A percentile compares a stretch with the other conserved stretches of the same genome.
Evolutionary conservation across 352 stramenopile species (phyloP).

Genomic region (Phytophthora fragariaefolia): DNA sequence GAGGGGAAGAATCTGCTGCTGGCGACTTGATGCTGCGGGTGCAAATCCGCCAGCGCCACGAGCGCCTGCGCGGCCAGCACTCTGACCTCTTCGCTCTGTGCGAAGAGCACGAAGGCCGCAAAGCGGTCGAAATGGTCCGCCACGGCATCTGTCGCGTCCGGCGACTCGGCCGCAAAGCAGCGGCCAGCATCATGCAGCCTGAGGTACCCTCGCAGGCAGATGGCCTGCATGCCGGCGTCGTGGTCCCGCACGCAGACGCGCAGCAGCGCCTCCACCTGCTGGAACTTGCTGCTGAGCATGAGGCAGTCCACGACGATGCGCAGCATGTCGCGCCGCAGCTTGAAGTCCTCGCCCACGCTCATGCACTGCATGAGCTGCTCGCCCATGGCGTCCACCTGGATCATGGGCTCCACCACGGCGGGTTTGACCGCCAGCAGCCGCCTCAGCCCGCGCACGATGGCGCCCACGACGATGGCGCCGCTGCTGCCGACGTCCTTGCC

Average conservation of each 20-base stretch:
- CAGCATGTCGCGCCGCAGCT: slow-evolving; percentile 77
- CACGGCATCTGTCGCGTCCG: not conserved
- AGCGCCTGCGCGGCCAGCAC: slow-evolving; percentile 46
- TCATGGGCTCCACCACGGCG: slow-evolving; percentile 78
- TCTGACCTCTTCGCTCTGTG: slow-evolving; percentile 36
- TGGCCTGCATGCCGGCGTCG: slow-evolving; percentile 59
- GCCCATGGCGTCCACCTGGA: slow-evolving; percentile 79
- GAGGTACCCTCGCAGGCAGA: slow-evolving; percentile 64
- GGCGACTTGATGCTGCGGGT: slow-evolving; percentile 33
- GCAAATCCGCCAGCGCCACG: slow-evolving; percentile 30
- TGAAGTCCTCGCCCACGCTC: slow-evolving; percentile 78
- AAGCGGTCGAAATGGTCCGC: slow-evolving; percentile 47
- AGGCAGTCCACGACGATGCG: slow-evolving; percentile 78
- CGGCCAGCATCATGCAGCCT: slow-evolving; percentile 51
- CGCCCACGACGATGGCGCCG: slow-evolving; percentile 65
- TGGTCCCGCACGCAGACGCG: slow-evolving; percentile 60
- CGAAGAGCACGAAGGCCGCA: slow-evolving; percentile 40
- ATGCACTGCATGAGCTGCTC: slow-evolving; percentile 83
- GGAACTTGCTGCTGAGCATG: slow-evolving; percentile 46
- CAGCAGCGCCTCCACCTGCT: slow-evolving; percentile 52
- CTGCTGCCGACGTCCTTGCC: slow-evolving; percentile 25
- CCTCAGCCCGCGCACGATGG: slow-evolving; percentile 70
- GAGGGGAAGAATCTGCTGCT: slow-evolving; percentile 37
- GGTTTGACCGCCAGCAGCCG: slow-evolving; percentile 65
- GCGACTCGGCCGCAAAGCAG: slow-evolving; percentile 14